Conservation (phyloP, 805 yeast genomes). For the Tetrapisispora pingtungensis region DNA sequence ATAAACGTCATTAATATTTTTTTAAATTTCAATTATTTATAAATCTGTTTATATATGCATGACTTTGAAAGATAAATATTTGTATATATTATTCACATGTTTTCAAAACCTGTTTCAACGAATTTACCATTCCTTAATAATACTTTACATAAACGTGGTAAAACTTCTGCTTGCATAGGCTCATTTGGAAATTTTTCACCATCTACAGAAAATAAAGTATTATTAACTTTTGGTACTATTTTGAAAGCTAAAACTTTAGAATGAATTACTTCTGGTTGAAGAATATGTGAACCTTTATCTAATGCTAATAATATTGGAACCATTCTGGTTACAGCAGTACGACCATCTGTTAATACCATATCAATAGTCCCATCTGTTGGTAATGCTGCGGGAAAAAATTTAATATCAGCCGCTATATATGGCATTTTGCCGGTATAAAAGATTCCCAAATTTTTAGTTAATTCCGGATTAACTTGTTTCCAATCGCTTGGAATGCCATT, state of each 20-base stretch:
- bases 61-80: not conserved
- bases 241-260: conserved; percentile 71
- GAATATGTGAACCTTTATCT: conserved; percentile 70
- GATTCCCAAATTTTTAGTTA: conserved; percentile 48
- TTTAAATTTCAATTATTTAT: too few relatives aligned
- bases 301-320: conserved; percentile 49
- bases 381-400: conserved; percentile 87
- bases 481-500: conserved; percentile 56
- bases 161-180: conserved; percentile 75
- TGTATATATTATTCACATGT: conserved; percentile 13
- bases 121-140: conserved; percentile 51
- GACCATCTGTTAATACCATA: conserved; percentile 59
- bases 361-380: conserved; percentile 88
- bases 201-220: conserved; percentile 65
- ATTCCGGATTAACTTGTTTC: conserved; percentile 43
- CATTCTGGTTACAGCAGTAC: conserved; percentile 46
- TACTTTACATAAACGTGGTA: conserved; percentile 55
- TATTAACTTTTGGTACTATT: conserved; percentile 47
- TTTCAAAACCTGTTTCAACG: conserved; percentile 42
- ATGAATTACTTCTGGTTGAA: conserved; percentile 57
- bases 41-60: not conserved
- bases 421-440: conserved; percentile 94
- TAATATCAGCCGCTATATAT: conserved; percentile 67
- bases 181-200: conserved; percentile 78
- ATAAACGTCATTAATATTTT: too few relatives aligned